These are phyloP conservation scores for Coniochaeta sp. DNA, from an alignment of 2,329 filamentous ascomycete genomes.

Conservation along the genomic window DNA sequence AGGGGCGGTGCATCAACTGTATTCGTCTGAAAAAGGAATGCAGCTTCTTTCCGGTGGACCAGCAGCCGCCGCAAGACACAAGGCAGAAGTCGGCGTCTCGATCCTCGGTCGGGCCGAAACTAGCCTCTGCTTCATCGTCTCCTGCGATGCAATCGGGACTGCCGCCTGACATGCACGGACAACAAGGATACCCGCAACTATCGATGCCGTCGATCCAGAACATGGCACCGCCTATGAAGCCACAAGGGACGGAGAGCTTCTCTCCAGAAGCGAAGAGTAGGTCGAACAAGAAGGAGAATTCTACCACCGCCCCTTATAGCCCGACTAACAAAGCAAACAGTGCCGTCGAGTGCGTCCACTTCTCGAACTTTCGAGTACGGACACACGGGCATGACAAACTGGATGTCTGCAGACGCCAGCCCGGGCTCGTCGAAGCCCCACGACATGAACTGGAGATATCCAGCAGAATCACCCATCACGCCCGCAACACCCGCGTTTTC, in stretches of 20 bases:
- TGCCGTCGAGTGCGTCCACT: slow-evolving; percentile 25
- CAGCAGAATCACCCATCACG: slow-evolving; percentile 42
- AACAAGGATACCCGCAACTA: slow-evolving; percentile 34
- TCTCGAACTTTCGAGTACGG: slow-evolving; percentile 31
- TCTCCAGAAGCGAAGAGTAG: slow-evolving; percentile 35
- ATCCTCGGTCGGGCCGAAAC: slow-evolving; percentile 29
- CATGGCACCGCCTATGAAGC: slow-evolving; percentile 36
- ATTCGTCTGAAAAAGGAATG: slow-evolving; percentile 93
- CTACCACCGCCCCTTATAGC: background rate
- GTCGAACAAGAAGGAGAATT: slow-evolving; percentile 12
- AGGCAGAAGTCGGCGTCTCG: slow-evolving; percentile 34
- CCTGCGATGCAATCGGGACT: slow-evolving; percentile 36
- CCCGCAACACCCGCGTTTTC: slow-evolving; percentile 42
- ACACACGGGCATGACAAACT: slow-evolving; percentile 30
- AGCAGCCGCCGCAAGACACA: slow-evolving; percentile 47
- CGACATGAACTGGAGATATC: slow-evolving; percentile 44
- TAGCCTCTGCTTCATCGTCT: slow-evolving; percentile 40
- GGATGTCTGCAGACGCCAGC: slow-evolving; percentile 36
- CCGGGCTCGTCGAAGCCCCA: slow-evolving; percentile 33
- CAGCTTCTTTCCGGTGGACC: slow-evolving; percentile 84
- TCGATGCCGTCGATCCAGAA: slow-evolving; percentile 36
- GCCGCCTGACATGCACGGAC: slow-evolving; percentile 31
- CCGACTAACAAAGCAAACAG: slow-evolving; percentile 22
- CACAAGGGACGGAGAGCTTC: slow-evolving; percentile 27
- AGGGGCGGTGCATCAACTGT: slow-evolving; percentile 83